phyloP scores from a whole-genome alignment of 1,284 basidiomycete species.

The Xerocomus nothofagi region DNA sequence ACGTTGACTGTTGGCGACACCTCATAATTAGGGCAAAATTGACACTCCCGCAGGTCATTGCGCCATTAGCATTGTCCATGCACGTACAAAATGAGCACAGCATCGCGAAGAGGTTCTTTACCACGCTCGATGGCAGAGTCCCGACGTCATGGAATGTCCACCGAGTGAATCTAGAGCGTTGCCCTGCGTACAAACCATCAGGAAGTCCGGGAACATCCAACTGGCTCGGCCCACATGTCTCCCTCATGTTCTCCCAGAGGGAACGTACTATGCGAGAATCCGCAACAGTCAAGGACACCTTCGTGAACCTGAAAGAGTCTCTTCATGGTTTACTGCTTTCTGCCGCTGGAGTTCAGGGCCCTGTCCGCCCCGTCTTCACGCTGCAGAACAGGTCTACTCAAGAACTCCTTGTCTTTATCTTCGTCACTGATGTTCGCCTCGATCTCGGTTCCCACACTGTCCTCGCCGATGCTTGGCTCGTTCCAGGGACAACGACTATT shows the following conservation, averaged over 20 bases:
- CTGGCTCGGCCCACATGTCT: constrained; percentile 37
- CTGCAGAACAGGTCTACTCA: constrained; percentile 31
- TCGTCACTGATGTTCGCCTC: constrained; percentile 43
- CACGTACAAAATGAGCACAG: constrained; percentile 13
- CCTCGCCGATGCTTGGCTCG: constrained; percentile 44
- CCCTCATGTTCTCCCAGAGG: constrained; percentile 35
- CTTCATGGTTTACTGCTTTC: constrained; percentile 35
- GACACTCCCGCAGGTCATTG: constrained; percentile 29
- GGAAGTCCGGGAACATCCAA: constrained; percentile 3
- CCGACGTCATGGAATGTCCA: constrained; percentile 43
- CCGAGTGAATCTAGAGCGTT: constrained; percentile 39
- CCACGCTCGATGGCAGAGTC: constrained; percentile 18
- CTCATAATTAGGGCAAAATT: neutral
- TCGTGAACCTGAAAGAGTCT: constrained; percentile 36
- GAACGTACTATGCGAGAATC: constrained; percentile 11
- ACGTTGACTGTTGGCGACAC: constrained; percentile 1
- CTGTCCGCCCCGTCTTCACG: constrained; percentile 27
- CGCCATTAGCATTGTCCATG: constrained; percentile 25
- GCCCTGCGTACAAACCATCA: constrained; percentile 34
- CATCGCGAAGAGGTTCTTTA: constrained; percentile 37
- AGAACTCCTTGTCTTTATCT: constrained; percentile 38
- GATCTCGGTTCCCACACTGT: constrained; percentile 47
- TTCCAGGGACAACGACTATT: constrained; percentile 34
- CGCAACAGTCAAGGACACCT: constrained; percentile 13
- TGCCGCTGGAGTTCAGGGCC: constrained; percentile 23